These are phyloP conservation scores for Chalciporus piperatus DNA, from an alignment of 768 basidiomycete species.

Conservation along the genomic window DNA sequence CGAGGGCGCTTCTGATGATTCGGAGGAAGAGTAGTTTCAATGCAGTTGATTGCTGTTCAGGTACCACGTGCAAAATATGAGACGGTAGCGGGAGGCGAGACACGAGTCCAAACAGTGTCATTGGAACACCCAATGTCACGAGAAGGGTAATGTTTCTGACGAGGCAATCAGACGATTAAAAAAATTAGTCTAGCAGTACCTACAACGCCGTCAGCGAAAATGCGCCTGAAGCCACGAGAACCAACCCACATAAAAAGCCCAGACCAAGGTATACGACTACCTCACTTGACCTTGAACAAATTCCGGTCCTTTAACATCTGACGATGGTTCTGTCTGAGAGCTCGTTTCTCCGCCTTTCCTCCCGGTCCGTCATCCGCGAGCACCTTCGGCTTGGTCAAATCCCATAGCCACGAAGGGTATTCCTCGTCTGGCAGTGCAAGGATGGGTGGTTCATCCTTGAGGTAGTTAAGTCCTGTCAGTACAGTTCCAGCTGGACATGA, in stretches of 20 bases:
- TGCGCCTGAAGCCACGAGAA: neutral
- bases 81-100: no score
- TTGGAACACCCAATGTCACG: neutral
- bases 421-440: conserved; percentile 76
- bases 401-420: conserved; percentile 92
- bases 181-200: neutral
- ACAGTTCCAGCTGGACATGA: conserved; percentile 73
- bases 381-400: conserved; percentile 56
- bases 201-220: neutral
- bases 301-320: conserved; percentile 78
- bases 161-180: neutral
- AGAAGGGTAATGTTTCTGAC: neutral
- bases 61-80: neutral
- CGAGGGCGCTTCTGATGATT: conserved; percentile 38
- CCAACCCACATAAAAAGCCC: neutral
- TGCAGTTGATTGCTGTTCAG: neutral
- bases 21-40: conserved; percentile 19
- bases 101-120: no score
- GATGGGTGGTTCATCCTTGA: conserved; percentile 79
- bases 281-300: conserved; percentile 78
- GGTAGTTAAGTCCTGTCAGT: conserved; percentile 75
- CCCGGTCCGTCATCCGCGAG: conserved; percentile 72
- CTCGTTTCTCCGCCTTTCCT: conserved; percentile 56
- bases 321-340: conserved; percentile 59
- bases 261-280: neutral